Conservation (phyloP, 352 stramenopile genomes). For the Pythium sp. region DNA sequence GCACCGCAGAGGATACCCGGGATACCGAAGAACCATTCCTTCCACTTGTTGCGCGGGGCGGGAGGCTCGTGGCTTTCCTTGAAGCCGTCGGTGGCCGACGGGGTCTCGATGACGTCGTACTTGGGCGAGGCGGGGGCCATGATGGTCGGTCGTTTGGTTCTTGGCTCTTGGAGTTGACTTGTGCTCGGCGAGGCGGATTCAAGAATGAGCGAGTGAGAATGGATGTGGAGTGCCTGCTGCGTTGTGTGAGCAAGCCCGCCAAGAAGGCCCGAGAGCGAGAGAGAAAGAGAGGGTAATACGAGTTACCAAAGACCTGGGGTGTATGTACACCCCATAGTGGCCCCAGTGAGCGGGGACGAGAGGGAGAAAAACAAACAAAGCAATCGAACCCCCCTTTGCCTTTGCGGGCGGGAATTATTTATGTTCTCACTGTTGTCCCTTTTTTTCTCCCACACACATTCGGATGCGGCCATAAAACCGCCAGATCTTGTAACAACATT, state of each 20-base stretch:
- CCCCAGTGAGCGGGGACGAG: neutral
- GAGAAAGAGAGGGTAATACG: too few species aligned
- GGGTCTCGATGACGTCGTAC: slow-evolving; percentile 9
- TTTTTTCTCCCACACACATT: too few species aligned
- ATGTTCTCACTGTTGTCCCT: too few species aligned
- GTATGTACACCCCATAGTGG: neutral
- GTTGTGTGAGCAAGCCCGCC: neutral
- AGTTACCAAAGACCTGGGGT: neutral
- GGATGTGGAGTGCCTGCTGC: neutral
- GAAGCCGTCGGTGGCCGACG: neutral
- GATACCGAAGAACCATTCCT: slow-evolving; percentile 20
- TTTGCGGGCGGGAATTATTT: too few species aligned
- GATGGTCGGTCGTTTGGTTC: neutral
- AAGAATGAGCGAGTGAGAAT: neutral
- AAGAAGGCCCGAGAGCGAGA: neutral
- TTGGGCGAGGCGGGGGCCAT: slow-evolving; percentile 1
- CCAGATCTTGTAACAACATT: neutral
- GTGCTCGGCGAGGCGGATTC: neutral
- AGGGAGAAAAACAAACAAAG: too few species aligned
- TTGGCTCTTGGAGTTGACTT: neutral
- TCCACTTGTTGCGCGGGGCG: neutral
- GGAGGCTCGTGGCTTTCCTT: slow-evolving; percentile 9
- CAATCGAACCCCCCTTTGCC: neutral
- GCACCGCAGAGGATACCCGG: slow-evolving; percentile 30
- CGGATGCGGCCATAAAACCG: too few species aligned